A percentile compares a stretch with the other conserved stretches of the same genome.
Conservation (phyloP, 129 eudicot genomes). For the Gnaphalium uliginosum region DNA sequence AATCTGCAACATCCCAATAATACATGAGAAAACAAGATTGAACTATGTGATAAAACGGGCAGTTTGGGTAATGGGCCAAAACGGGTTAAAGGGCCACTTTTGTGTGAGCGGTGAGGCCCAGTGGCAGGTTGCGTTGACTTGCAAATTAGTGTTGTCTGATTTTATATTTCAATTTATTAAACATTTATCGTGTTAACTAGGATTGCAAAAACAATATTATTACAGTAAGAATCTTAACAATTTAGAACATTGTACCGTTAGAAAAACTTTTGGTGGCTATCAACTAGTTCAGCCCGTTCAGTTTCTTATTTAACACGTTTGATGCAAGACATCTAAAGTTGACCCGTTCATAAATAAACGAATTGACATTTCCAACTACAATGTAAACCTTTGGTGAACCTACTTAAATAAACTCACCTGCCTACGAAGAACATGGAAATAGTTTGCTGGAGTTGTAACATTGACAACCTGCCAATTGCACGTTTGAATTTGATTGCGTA, state of each 20-base stretch:
- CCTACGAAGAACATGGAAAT: conserved; percentile 92
- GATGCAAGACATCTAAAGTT: not conserved
- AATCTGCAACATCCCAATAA: conserved; percentile 43
- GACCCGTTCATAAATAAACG: not conserved
- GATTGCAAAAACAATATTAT: not conserved
- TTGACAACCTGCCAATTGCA: conserved; percentile 99
- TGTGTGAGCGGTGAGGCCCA: not conserved
- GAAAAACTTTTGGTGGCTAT: not conserved
- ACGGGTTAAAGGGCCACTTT: not conserved
- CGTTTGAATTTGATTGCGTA: conserved; percentile 80
- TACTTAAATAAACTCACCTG: conserved; percentile 53
- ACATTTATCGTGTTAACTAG: too few relatives aligned
- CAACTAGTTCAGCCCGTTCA: not conserved
- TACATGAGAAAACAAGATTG: conserved; percentile 7
- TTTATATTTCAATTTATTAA: too few relatives aligned
- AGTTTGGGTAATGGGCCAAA: not conserved
- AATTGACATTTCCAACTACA: not conserved
- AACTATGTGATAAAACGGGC: not conserved
- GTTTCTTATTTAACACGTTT: not conserved
- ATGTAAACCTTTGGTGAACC: not conserved
- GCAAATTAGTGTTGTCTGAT: not conserved
- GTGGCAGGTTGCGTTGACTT: conserved; percentile 2
- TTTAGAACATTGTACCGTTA: not conserved
- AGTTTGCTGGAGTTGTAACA: conserved; percentile 93
- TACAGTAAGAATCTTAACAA: not conserved